Evolutionary conservation across 768 basidiomycete species (phyloP), one percentile per base, ranked within the genome.

Genomic region (Lanmaoa pseudosensibilis): DNA sequence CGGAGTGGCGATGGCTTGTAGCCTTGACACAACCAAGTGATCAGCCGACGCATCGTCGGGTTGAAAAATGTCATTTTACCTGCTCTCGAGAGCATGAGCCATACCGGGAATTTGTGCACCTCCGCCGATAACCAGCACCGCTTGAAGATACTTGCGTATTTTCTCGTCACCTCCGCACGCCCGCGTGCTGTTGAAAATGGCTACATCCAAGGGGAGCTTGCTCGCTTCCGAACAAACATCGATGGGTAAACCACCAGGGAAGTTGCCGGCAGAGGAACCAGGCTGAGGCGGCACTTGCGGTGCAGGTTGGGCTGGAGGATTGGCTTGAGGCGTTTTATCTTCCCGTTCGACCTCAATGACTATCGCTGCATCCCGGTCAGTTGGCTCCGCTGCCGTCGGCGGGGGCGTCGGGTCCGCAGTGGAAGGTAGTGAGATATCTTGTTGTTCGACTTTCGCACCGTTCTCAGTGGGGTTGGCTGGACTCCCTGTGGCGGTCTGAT

Each of bases 141-240:
- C 90, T 66, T 90, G 87, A 27, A 94, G 80, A 67, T 95, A 91
- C 69, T 94, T 92, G 60, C 89, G 86, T 60, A 92, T 88, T 73
- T 91, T 91, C 30, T 96, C 94, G 61, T 94, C 92, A 3, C 89
- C 87, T 4, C 90, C 91, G 5, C 87, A 88, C 2, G 91, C 88
- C n/a, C 92, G 80, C 10, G 92, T 84, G 62, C 92, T 90, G 68
- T 96, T 94, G 74, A 92, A 92, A 57, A 97, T 90, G 9, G 93
- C 94, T 11, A 95, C 88, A 66, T 97, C 94, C 53, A 97, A 76
- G 2, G 95, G 94, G 39, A 95, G 77, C 70, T 94, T 95, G 72
- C 88, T 87, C 19, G 94, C 89, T 73, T 95, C 94, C 64, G 84
- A 86, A 53, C 80, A 80, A 4, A 95, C 82, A 69, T 96, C 94